A percentile compares a stretch with the other conserved stretches of the same genome.
These are phyloP conservation scores for Nitzschia inconspicua DNA, from an alignment of 108 stramenopile species.

Conservation along the genomic window DNA sequence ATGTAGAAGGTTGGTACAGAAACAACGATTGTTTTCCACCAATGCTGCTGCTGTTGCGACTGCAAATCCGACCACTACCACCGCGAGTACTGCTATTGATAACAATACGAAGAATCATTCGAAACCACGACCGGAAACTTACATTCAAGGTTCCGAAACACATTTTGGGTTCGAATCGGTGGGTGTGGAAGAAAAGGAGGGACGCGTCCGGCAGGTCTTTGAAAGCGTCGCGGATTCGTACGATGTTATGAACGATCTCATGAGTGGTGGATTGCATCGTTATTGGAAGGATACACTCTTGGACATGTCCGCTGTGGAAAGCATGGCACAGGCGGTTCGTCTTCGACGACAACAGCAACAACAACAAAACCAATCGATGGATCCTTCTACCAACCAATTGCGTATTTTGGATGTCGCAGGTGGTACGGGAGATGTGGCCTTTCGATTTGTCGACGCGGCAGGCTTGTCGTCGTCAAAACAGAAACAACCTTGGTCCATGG, in stretches of 20 bases:
- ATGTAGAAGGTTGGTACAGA: too few species aligned
- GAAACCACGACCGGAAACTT: too few species aligned
- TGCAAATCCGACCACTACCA: too few species aligned
- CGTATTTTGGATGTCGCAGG: constrained; percentile 94
- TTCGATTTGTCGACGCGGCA: constrained; percentile 87
- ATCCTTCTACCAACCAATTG: background rate
- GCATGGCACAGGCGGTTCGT: constrained; percentile 58
- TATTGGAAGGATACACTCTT: constrained; percentile 97
- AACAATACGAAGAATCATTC: too few species aligned
- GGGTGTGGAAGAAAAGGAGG: constrained; percentile 67
- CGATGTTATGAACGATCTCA: constrained; percentile 99
- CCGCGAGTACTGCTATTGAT: too few species aligned
- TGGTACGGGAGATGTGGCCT: constrained; percentile 98
- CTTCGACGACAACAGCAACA: constrained; percentile 11
- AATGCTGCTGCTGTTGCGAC: too few species aligned
- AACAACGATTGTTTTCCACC: too few species aligned
- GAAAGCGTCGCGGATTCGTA: constrained; percentile 85
- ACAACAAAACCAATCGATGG: background rate
- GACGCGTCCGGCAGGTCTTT: constrained; percentile 79
- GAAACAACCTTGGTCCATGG: too few species aligned
- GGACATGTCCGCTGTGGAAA: constrained; percentile 53
- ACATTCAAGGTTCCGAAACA: constrained; percentile 48
- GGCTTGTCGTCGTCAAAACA: constrained; percentile 31
- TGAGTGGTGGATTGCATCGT: constrained; percentile 93
- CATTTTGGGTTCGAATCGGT: constrained; percentile 83